Conservation (phyloP, 1,284 basidiomycete species). For the Ganoderma leucocontextum region DNA sequence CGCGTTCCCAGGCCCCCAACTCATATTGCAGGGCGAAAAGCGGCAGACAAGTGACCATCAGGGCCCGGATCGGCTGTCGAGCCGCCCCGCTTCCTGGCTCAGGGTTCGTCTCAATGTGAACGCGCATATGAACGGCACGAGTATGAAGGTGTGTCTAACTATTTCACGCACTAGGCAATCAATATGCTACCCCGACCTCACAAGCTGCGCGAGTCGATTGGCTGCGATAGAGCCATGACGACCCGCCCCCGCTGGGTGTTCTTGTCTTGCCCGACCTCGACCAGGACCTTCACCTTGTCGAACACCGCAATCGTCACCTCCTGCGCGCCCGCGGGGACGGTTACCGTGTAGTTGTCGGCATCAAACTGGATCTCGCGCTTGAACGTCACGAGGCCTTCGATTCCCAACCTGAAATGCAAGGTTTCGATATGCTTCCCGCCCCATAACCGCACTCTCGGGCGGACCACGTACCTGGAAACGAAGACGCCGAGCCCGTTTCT, state of each 20-base stretch:
- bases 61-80: slow-evolving; percentile 24
- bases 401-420: slow-evolving; percentile 71
- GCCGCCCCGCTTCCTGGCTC: slow-evolving; percentile 25
- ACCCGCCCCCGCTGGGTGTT: slow-evolving; percentile 95
- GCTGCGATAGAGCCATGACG: slow-evolving; percentile 85
- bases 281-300: slow-evolving; percentile 90
- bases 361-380: slow-evolving; percentile 90
- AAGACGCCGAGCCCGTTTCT: slow-evolving; percentile 96
- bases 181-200: slow-evolving; percentile 37
- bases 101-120: slow-evolving; percentile 23
- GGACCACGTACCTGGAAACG: slow-evolving; percentile 81
- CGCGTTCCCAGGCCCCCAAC: slow-evolving; percentile 25
- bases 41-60: slow-evolving; percentile 25
- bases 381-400: slow-evolving; percentile 95
- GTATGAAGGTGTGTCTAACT: slow-evolving; percentile 24
- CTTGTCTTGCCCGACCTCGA: slow-evolving; percentile 93
- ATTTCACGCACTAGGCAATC: slow-evolving; percentile 31
- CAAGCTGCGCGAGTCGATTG: slow-evolving; percentile 64
- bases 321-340: slow-evolving; percentile 62
- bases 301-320: slow-evolving; percentile 83
- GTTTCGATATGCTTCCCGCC: slow-evolving; percentile 22
- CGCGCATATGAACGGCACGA: slow-evolving; percentile 27
- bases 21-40: slow-evolving; percentile 29
- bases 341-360: slow-evolving; percentile 89
- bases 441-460: slow-evolving; percentile 19